phyloP scores from a whole-genome alignment of 1,284 basidiomycete genomes.

The Ceratobasidium sp. region DNA sequence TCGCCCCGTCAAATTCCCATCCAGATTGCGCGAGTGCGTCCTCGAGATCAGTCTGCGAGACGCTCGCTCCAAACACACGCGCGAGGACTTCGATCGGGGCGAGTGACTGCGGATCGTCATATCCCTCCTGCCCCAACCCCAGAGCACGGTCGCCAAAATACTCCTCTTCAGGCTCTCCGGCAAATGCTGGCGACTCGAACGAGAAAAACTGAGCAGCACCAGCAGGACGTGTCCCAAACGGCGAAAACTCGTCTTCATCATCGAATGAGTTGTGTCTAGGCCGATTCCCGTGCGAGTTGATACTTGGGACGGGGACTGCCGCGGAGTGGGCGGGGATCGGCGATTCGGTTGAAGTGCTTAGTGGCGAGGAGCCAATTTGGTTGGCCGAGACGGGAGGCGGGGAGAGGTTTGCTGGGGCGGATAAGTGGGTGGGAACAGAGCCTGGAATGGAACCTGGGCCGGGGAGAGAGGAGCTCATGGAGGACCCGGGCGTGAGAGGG shows the following conservation, averaged over 20 bases:
- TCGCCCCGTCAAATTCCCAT: conserved; percentile 95
- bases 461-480: conserved; percentile 42
- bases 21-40: conserved; percentile 88
- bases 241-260: conserved; percentile 66
- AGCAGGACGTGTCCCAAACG: conserved; percentile 55
- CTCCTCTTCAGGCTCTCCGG: conserved; percentile 26
- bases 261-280: conserved; percentile 45
- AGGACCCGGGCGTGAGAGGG: conserved; percentile 47
- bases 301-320: conserved; percentile 50
- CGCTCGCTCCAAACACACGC: conserved; percentile 89
- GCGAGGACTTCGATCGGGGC: conserved; percentile 93
- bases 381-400: conserved; percentile 45
- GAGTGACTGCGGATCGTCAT: conserved; percentile 60
- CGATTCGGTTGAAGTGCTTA: conserved; percentile 16
- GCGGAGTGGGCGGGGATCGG: conserved; percentile 42
- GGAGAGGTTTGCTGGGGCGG: conserved; percentile 48
- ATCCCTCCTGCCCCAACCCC: conserved; percentile 54
- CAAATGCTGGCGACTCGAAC: conserved; percentile 20
- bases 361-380: conserved; percentile 46
- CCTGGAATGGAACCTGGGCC: conserved; percentile 42
- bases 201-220: conserved; percentile 24
- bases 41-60: conserved; percentile 91
- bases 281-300: conserved; percentile 48
- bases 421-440: conserved; percentile 50
- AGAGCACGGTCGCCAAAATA: conserved; percentile 3